Base-by-base conservation (phyloP, 108 stramenopile genomes). In the Ochromonas danica region DNA sequence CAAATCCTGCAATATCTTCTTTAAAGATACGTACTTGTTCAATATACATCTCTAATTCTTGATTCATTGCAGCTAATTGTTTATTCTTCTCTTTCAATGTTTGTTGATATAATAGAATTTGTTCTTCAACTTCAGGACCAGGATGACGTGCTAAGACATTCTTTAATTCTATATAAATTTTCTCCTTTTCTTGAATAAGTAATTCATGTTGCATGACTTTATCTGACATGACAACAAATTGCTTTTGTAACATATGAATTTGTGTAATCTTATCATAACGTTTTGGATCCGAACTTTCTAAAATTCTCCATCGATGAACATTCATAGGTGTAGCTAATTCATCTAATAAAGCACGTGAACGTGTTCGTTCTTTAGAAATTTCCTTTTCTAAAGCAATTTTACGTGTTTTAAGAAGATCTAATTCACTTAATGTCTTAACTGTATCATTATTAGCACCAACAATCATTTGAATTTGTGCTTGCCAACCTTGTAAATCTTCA, bases 231-330 rank as follows among this genome's bases (percentile, higher is more conserved):
- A 63, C 63, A 38, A 90, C 81, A 1, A 89, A 65, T 71, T 45
- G 62, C 36, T 78, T 77, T 62, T 90, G 89, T 38, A 90, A 57
- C 41, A 42, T 33, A 33, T 89, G 88, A 1, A 88, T 86, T 28
- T 85, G 80, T 39, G 74, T 22, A 0, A 90, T 77, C 65, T 89
- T 42, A 25, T 88, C 88, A 45, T 82, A 89, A 1, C 87, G 81
- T 57, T 89, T 77, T 0, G 90, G 90, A 78, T 90, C 88, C 1
- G 71, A 72, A 78, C 70, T 81, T 71, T 90, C 87, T 0, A 90
- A 79, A 57, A 83, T 65, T 25, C 88, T 61, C 90, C 90, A 90
- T 1, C 90, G 87, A 63, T 90, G 90, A 17, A 90, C 87, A 81
- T 90, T 90, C 27, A 90, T 72, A 1, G 90, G 90, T 2, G 81